Percentiles rank a stretch among this genome's conserved stretches.
Conservation (phyloP, 345 rosid genomes). For the Rhodomyrtus tomentosa region DNA sequence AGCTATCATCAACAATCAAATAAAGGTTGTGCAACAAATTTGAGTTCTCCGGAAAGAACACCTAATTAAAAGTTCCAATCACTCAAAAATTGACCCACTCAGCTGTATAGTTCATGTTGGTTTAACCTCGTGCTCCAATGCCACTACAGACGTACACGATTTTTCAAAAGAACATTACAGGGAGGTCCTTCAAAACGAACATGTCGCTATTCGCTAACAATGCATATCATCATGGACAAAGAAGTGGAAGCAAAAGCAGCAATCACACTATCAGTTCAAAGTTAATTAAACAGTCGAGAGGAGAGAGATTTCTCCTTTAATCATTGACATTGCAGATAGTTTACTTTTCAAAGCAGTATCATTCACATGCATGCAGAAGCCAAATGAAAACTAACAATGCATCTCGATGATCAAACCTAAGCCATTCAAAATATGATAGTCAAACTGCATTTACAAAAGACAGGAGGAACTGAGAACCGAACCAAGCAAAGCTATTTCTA, state of each 20-base stretch:
- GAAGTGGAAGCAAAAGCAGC: background rate
- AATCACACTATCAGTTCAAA: background rate
- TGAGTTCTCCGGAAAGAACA: background rate
- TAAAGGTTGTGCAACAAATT: background rate
- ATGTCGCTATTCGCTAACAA: background rate
- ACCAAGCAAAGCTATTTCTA: background rate
- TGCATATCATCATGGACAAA: background rate
- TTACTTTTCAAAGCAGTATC: background rate
- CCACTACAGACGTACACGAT: background rate
- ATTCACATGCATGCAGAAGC: background rate
- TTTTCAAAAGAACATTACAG: background rate
- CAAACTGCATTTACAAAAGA: background rate
- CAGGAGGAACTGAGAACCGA: background rate
- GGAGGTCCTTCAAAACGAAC: background rate
- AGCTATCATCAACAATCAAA: background rate
- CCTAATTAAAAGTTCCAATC: background rate
- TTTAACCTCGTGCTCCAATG: rapidly evolving
- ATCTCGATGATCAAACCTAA: background rate
- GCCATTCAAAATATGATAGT: background rate
- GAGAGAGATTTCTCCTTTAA: background rate
- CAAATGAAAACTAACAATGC: background rate
- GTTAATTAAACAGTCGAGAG: background rate
- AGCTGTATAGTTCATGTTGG: background rate
- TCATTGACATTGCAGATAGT: background rate
- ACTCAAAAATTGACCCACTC: background rate